Evolutionary conservation across 495 filamentous ascomycete species (phyloP).

Genomic region (Aspergillus taichungensis): DNA sequence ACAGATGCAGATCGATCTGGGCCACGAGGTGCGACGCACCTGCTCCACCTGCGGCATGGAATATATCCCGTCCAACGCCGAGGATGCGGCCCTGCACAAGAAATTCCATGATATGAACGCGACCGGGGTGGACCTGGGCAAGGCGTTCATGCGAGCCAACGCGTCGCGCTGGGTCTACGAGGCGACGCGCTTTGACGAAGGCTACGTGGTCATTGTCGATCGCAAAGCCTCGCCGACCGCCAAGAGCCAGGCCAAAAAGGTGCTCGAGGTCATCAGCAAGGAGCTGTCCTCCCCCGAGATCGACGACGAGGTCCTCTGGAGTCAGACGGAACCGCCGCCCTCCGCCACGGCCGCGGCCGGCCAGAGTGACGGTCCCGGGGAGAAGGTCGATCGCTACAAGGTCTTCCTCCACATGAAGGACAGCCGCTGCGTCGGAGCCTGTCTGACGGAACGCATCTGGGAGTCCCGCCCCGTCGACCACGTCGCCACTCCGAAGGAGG

Average conservation of each 20-base stretch:
- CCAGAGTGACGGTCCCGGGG: slow-evolving; percentile 18
- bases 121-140: slow-evolving; percentile 55
- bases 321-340: slow-evolving; percentile 33
- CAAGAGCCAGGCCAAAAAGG: slow-evolving; percentile 50
- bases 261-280: slow-evolving; percentile 57
- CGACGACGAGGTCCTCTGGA: slow-evolving; percentile 51
- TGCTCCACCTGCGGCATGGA: slow-evolving; percentile 63
- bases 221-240: slow-evolving; percentile 43
- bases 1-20: slow-evolving; percentile 62
- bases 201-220: slow-evolving; percentile 49
- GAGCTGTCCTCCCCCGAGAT: slow-evolving; percentile 59
- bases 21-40: slow-evolving; percentile 47
- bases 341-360: slow-evolving; percentile 1
- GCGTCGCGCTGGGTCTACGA: slow-evolving; percentile 40
- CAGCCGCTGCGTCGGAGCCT: slow-evolving; percentile 56
- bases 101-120: slow-evolving; percentile 61
- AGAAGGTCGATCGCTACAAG: slow-evolving; percentile 49
- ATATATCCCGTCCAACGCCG: slow-evolving; percentile 56
- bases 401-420: slow-evolving; percentile 56
- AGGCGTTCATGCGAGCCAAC: slow-evolving; percentile 42
- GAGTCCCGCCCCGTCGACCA: slow-evolving; percentile 44
- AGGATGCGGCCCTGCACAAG: slow-evolving; percentile 56
- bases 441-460: slow-evolving; percentile 57
- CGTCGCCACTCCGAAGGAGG: slow-evolving; percentile 17
- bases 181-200: slow-evolving; percentile 37